Evolutionary conservation across 257 asterid species (phyloP).

Genomic region (Gentiana straminea): DNA sequence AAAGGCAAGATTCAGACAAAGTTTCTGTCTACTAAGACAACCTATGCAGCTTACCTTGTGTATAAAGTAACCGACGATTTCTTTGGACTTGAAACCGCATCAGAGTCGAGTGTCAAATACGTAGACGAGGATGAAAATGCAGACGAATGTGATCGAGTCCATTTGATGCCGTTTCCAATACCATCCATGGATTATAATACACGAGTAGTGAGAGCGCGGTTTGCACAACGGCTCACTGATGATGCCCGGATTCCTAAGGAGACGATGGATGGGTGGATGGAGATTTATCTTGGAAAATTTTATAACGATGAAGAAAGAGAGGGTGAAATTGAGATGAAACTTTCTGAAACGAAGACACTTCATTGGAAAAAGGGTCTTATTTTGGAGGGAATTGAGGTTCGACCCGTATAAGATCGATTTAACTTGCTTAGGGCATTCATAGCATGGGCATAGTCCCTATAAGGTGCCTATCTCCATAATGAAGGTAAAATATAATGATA

Average conservation of each 20-base stretch:
- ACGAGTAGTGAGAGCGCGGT: too few relatives aligned
- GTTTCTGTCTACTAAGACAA: constrained; percentile 30
- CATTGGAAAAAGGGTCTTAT: constrained; percentile 37
- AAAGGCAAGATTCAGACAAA: constrained; percentile 31
- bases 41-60: constrained; percentile 45
- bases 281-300: not conserved
- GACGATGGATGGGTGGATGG: not conserved
- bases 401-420: constrained; percentile 16
- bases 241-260: too few relatives aligned
- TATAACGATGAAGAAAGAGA: constrained; percentile 7
- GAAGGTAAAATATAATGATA: too few relatives aligned
- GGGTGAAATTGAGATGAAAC: constrained; percentile 40
- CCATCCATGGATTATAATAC: too few relatives aligned
- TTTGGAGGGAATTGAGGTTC: constrained; percentile 57
- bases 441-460: too few relatives aligned
- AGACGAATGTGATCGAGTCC: not conserved
- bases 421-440: not conserved
- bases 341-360: constrained; percentile 28
- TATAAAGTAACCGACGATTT: constrained; percentile 18
- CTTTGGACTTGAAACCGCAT: constrained; percentile 14
- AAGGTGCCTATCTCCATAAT: too few relatives aligned
- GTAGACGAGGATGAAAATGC: not conserved
- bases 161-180: too few relatives aligned
- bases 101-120: not conserved
- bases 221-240: too few relatives aligned